These are phyloP conservation scores for Ogataea zsoltii DNA, from an alignment of 805 yeast species.

Conservation along the genomic window DNA sequence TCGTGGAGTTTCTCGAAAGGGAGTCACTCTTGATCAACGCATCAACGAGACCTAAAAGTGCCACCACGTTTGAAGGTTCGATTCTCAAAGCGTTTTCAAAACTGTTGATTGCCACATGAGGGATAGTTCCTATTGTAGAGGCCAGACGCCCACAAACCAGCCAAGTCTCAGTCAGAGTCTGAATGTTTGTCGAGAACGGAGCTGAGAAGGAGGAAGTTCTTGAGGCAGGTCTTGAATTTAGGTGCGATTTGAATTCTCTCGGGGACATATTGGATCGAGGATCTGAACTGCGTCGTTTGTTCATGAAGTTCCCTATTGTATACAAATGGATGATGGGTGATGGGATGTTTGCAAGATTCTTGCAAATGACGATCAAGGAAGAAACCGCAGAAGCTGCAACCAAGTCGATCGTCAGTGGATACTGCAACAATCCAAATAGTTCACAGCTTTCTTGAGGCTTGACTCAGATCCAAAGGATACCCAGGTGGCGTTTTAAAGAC, in stretches of 20 bases:
- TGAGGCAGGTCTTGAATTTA: background rate
- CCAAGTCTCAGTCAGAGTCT: conserved; percentile 38
- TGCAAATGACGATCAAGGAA: too few species aligned
- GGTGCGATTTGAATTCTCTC: background rate
- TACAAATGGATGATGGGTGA: too few species aligned
- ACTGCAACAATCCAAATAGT: too few species aligned
- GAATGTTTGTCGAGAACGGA: conserved; percentile 4
- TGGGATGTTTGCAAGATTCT: too few species aligned
- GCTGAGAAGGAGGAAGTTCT: background rate
- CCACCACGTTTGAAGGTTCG: conserved; percentile 41
- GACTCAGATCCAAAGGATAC: too few species aligned
- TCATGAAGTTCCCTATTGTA: background rate
- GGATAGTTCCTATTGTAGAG: conserved; percentile 37
- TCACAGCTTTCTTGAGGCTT: too few species aligned
- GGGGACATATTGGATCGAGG: background rate
- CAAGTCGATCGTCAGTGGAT: too few species aligned
- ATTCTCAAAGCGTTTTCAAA: conserved; percentile 45
- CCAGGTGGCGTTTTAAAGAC: too few species aligned
- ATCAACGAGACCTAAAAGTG: conserved; percentile 45
- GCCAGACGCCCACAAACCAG: conserved; percentile 49
- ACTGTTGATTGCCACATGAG: conserved; percentile 42
- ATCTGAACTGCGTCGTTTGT: background rate
- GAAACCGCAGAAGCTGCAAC: too few species aligned
- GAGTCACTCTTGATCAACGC: conserved; percentile 42
- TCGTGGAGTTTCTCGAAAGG: conserved; percentile 36